phyloP scores from a whole-genome alignment of 345 rosid species.

The Microthlaspi erraticum region DNA sequence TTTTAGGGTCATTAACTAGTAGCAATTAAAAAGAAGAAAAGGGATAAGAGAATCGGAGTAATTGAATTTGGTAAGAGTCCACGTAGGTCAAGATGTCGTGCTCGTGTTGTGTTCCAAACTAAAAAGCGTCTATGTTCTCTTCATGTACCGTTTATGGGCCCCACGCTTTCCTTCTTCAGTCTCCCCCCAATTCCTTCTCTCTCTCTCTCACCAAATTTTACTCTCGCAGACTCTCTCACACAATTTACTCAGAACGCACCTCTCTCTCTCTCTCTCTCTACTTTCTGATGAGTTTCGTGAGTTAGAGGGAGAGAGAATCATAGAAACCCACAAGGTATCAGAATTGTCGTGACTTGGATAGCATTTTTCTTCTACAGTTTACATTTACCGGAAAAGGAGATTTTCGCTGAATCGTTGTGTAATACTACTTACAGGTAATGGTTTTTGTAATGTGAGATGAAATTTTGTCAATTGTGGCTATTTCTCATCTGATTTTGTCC shows the following conservation, averaged over 20 bases:
- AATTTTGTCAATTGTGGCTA: background rate
- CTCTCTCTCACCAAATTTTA: slow-evolving; percentile 10
- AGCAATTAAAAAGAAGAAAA: background rate
- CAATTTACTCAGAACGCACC: background rate
- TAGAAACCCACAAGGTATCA: slow-evolving; percentile 1
- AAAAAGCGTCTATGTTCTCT: slow-evolving; percentile 50
- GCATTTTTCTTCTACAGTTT: background rate
- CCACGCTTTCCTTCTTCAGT: slow-evolving; percentile 33
- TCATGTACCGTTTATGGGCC: slow-evolving; percentile 42
- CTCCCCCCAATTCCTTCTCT: slow-evolving; percentile 24
- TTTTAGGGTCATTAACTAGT: background rate
- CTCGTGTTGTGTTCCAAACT: slow-evolving; percentile 43
- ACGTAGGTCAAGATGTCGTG: slow-evolving; percentile 49
- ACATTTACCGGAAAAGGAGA: background rate
- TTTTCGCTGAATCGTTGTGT: slow-evolving; percentile 16
- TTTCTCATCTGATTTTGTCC: slow-evolving; percentile 10
- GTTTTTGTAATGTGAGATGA: slow-evolving; percentile 21
- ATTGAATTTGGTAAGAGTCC: slow-evolving; percentile 38
- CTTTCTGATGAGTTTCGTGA: slow-evolving; percentile 21
- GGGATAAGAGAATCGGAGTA: background rate
- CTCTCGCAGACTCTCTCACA: slow-evolving; percentile 6
- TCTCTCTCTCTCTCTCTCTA: slow-evolving; percentile 24
- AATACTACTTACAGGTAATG: slow-evolving; percentile 20
- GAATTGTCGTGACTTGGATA: background rate
- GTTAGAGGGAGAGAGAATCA: slow-evolving; percentile 19